Conservation (phyloP, 2,329 filamentous ascomycete genomes). For the Stagonosporopsis chrysanthemi region DNA sequence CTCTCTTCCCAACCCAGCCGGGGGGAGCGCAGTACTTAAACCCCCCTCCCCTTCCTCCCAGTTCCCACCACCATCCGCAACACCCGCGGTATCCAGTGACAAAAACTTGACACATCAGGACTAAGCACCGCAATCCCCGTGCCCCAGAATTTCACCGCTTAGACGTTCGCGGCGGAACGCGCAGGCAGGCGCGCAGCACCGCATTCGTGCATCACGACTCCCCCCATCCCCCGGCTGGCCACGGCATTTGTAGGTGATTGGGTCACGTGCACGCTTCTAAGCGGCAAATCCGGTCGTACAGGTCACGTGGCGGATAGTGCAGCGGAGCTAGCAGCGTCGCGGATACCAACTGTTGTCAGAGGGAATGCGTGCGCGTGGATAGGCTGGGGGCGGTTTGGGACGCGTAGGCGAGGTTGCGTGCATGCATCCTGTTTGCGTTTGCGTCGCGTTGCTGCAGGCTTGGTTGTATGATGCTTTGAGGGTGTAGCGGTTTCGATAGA, state of each 20-base stretch:
- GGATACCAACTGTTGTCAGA: neutral
- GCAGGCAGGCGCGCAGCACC: slow-evolving; percentile 1
- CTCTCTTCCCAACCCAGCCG: neutral
- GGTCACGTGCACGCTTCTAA: neutral
- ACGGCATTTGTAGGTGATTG: neutral
- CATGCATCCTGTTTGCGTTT: neutral
- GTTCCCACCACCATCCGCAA: neutral
- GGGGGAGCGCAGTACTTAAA: neutral
- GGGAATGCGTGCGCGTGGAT: neutral
- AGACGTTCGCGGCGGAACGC: slow-evolving; percentile 3
- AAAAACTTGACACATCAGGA: neutral
- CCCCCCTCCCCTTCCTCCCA: no score
- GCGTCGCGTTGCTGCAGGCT: neutral
- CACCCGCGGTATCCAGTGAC: slow-evolving; percentile 5
- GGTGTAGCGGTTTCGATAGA: neutral
- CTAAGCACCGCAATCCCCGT: slow-evolving; percentile 1
- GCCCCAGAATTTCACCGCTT: neutral
- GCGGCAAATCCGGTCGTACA: neutral
- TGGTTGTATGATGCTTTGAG: neutral
- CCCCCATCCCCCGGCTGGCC: neutral
- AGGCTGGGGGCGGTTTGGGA: slow-evolving; percentile 8
- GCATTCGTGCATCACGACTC: neutral
- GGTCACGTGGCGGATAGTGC: slow-evolving; percentile 4
- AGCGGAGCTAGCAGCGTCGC: neutral
- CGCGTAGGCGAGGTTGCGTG: neutral